Conservation (phyloP, 164 flowering plant genomes). For the Aristolochia californica region DNA sequence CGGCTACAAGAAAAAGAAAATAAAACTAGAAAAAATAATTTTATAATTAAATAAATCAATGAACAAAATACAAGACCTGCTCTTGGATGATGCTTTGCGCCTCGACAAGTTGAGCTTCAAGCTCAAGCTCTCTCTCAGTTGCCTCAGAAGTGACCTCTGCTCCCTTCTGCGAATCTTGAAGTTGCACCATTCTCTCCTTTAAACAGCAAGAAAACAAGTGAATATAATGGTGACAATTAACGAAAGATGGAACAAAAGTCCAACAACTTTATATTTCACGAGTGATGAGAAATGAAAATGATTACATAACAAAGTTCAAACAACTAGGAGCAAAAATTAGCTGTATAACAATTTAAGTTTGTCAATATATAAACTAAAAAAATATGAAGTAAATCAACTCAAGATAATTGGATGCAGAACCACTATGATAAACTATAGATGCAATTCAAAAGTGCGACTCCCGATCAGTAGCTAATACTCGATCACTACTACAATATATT, state of each 20-base stretch:
- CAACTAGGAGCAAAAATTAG: not conserved
- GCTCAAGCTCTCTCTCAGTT: constrained; percentile 94
- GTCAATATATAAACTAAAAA: not conserved
- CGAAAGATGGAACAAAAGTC: not conserved
- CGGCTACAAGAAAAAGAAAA: no score
- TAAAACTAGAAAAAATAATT: no score
- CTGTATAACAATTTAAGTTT: not conserved
- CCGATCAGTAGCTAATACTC: no score
- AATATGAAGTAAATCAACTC: no score
- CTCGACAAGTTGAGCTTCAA: constrained; percentile 99
- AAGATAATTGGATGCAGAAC: no score
- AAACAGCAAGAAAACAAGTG: not conserved
- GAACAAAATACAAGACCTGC: constrained; percentile 42
- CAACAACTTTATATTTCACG: no score
- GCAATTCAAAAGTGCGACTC: no score
- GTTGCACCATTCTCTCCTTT: constrained; percentile 84
- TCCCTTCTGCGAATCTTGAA: constrained; percentile 88
- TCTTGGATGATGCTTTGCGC: constrained; percentile 98
- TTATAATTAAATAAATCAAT: not conserved
- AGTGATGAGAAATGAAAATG: not conserved
- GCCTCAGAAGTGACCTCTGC: constrained; percentile 94
- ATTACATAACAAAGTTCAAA: not conserved
- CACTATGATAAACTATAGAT: no score
- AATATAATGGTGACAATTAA: not conserved
- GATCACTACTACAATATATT: no score